A percentile compares a stretch with the other conserved stretches of the same genome.
phyloP scores from a whole-genome alignment of 257 asterid species.

The Ligustrum vulgare region DNA sequence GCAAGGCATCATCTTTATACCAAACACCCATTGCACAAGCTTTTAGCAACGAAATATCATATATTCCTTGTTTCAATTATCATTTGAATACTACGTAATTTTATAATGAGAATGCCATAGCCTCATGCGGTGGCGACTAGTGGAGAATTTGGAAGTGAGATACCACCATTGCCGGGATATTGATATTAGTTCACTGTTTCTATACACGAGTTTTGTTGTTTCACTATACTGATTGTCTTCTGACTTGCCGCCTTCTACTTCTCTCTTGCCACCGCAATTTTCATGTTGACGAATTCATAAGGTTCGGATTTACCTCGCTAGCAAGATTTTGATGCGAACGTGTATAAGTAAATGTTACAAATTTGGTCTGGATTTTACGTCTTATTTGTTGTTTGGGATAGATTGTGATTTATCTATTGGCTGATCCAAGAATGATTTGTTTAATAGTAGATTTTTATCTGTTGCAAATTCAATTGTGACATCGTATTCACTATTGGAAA shows the following conservation, averaged over 20 bases:
- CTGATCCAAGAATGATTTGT: not conserved
- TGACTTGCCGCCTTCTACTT: constrained; percentile 49
- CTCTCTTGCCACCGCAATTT: constrained; percentile 47
- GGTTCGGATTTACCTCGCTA: constrained; percentile 33
- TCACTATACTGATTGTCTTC: constrained; percentile 34
- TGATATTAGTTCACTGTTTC: constrained; percentile 48
- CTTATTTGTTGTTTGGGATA: not conserved
- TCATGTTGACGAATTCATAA: constrained; percentile 47
- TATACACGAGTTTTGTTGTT: constrained; percentile 44
- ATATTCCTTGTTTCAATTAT: not conserved
- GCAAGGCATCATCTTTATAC: too few relatives aligned
- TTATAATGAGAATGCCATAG: constrained; percentile 36
- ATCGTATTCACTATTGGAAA: constrained; percentile 45
- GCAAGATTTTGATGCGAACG: constrained; percentile 42
- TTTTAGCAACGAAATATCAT: too few relatives aligned
- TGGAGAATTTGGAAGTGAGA: constrained; percentile 19
- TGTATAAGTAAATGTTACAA: constrained; percentile 6
- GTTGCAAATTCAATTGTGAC: constrained; percentile 46
- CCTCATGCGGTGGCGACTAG: constrained; percentile 29
- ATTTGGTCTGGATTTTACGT: not conserved
- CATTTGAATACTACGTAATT: not conserved
- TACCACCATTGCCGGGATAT: constrained; percentile 42
- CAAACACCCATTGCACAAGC: too few relatives aligned
- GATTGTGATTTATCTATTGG: not conserved
- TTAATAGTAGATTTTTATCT: constrained; percentile 31